Evolutionary conservation across 495 filamentous ascomycete species (phyloP).

Genomic region (Melanomma pulvis-pyrius): DNA sequence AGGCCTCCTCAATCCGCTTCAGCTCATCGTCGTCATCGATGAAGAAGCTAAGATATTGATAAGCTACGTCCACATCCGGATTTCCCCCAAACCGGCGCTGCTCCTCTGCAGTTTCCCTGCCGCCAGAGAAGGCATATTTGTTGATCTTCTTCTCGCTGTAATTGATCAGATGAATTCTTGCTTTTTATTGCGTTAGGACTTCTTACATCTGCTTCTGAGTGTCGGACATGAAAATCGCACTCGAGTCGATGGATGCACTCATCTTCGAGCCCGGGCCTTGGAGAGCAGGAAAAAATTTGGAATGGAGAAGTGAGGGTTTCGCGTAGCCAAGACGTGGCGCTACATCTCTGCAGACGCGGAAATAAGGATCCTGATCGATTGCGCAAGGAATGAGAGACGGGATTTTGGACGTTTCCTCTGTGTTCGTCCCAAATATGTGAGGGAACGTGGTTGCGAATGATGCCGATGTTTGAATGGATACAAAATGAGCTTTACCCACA

Average conservation of each 20-base stretch:
- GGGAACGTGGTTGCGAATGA: slow-evolving; percentile 88
- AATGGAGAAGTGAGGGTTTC: slow-evolving; percentile 86
- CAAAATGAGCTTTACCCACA: too few species aligned
- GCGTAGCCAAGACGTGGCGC: slow-evolving; percentile 19
- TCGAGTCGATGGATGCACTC: slow-evolving; percentile 54
- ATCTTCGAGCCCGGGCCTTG: slow-evolving; percentile 86
- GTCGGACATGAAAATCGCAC: slow-evolving; percentile 83
- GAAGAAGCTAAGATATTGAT: slow-evolving; percentile 89
- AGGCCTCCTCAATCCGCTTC: slow-evolving; percentile 65
- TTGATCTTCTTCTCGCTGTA: too few species aligned
- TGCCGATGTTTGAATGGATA: slow-evolving; percentile 78
- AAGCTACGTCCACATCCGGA: slow-evolving; percentile 77
- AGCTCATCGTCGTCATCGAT: slow-evolving; percentile 84
- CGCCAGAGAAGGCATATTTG: too few species aligned
- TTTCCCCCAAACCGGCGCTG: slow-evolving; percentile 62
- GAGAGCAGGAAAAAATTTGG: slow-evolving; percentile 84
- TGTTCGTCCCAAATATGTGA: slow-evolving; percentile 72
- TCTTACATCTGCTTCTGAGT: too few species aligned
- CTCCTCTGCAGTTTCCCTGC: slow-evolving; percentile 80
- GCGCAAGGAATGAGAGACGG: slow-evolving; percentile 88
- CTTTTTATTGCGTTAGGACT: too few species aligned
- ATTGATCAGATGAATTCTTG: too few species aligned
- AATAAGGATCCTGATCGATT: slow-evolving; percentile 89
- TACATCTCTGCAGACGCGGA: slow-evolving; percentile 52
- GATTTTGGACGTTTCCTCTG: slow-evolving; percentile 62